Evolutionary conservation across 129 eudicot genomes (phyloP), one percentile per base, ranked within the genome.

Genomic region (Erigeron canadensis): DNA sequence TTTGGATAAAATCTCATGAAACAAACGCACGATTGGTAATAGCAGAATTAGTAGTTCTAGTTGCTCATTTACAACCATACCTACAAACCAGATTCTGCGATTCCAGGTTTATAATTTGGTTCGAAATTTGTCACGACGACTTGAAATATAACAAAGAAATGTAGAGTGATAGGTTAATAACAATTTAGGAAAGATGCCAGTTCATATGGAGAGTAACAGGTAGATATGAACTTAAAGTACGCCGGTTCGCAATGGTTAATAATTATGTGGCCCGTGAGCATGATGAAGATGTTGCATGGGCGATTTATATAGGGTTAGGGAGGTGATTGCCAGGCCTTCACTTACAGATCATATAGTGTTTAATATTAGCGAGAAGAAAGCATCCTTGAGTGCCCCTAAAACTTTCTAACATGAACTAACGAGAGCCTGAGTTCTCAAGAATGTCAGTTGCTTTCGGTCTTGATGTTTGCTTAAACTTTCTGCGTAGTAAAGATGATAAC

Each of bases 191-290:
- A 2, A 16, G 58, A 53, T 53, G 58, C 10, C 23, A 53, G 10
- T 18, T 16, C 8, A 1, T 21, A 59, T 59, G 64, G 12, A 11
- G 0, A 58, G 42, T 19, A 2, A 56, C 9, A 5, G 38, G 62
- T 56, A 18, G 53, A 47, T 47, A 47, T 56, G 7, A 5, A 22
- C 19, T 56, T 57, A 57, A 23, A 57, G 22, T 13, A 58, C 2
- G 40, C 63, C 16, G 21, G 63, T 18, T 23, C 16, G 4, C 21
- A 57, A 57, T 12, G 63, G 21, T 58, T 22, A 58, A 58, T 58
- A 38, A 58, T 15, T 57, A 22, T 58, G 40, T 58, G 41, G 63
- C 63, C 63, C 63, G 10, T 9, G 63, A 58, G 17, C 40, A 23
- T 22, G n/a, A 58, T 58, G 22, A 58, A 13, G 17, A 4, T 7